These are phyloP conservation scores for Physcomitrellopsis africana DNA, from an alignment of 225 moss, liverwort and hornwort species.

Conservation along the genomic window DNA sequence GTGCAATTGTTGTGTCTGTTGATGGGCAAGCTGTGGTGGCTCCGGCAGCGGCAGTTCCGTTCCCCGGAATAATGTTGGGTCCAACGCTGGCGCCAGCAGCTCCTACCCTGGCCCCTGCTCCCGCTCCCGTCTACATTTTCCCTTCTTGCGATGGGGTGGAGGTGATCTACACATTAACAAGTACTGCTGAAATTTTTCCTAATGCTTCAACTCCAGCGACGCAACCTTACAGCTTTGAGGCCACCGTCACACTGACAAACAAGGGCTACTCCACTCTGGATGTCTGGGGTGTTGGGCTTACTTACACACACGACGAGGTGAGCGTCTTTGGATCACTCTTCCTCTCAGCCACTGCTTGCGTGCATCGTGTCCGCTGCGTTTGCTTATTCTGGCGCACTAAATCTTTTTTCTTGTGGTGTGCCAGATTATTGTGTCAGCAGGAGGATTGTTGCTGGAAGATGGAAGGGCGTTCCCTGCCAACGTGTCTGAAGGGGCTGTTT, in stretches of 20 bases:
- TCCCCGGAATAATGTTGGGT: neutral
- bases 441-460: constrained; percentile 49
- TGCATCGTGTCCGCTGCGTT: neutral
- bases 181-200: constrained; percentile 31
- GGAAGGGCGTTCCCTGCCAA: constrained; percentile 51
- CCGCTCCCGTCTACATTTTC: neutral
- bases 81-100: neutral
- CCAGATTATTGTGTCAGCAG: constrained; percentile 57
- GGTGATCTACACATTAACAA: neutral
- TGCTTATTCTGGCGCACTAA: too few species aligned
- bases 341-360: neutral
- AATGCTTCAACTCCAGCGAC: constrained; percentile 24
- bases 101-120: neutral
- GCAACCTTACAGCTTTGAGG: constrained; percentile 70
- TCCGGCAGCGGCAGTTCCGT: neutral
- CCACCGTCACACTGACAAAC: constrained; percentile 53
- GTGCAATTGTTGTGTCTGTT: too few species aligned
- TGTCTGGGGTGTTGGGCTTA: constrained; percentile 61
- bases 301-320: constrained; percentile 64
- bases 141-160: constrained; percentile 7
- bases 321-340: neutral
- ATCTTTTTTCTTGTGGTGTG: neutral
- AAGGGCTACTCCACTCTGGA: constrained; percentile 67
- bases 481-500: constrained; percentile 53
- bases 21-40: too few species aligned